Base-by-base conservation (phyloP, 2,329 filamentous ascomycete species). In the Pseudonectria buxi region DNA sequence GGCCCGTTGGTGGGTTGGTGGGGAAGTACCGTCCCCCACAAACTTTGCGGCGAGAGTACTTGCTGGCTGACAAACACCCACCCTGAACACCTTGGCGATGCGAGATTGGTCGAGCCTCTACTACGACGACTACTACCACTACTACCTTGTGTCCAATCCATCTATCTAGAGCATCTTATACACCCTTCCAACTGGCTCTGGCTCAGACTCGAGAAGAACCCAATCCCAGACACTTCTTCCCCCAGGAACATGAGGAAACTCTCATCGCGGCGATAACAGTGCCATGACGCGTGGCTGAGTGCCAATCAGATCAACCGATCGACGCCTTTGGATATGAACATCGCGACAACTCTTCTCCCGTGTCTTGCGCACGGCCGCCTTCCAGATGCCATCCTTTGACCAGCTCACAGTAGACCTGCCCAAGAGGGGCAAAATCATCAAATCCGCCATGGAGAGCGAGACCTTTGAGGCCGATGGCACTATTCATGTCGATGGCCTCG, bases 381-480 rank as follows among this genome's bases (percentile, higher is more conserved):
- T 32, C 41, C 9, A 22, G 18, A 76, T 76, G 72, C 67, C 69
- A 47, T 63, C 64, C 25, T 71, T 69, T 45, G 65, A 69, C 47
- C 63, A 65, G 47, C 54, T 58, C 30, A 31, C 56, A n/a, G n/a
- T n/a, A 33, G 68, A 72, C 35, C 55, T 61, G 28, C 63, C 67
- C 24, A 76, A 71, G 52, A 78, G 75, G 60, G 69, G 65, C 14
- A 80, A 78, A 55, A 58, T 64, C 24, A 74, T 81, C 49, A 77
- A 74, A 52, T 80, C 78, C 37, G 83, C 86, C 26, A 88, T 80
- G 48, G 86, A 94, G 45, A 94, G 87, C 59, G 80, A 85, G 36
- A 94, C 85, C 24, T 95, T 95, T 50, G 86, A 88, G 49, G 76
- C 82, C 44, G 83, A 94, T 62, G 82, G 84, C 34, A 85, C 82